These are phyloP conservation scores for Funneliformis caledonium DNA, from an alignment of 371 early-diverging fungal genomes.

Conservation along the genomic window DNA sequence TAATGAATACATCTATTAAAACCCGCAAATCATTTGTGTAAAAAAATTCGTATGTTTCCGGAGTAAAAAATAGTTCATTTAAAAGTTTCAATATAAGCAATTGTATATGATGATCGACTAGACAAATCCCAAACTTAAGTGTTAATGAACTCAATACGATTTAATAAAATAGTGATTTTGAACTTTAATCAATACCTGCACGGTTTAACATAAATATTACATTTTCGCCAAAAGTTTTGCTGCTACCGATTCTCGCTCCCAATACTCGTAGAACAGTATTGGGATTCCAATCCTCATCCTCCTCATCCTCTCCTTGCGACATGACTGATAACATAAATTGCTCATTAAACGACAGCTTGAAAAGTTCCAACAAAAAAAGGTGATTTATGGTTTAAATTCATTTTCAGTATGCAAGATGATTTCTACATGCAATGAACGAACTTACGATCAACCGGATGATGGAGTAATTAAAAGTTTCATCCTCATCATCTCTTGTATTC, in stretches of 20 bases:
- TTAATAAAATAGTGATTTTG: slow-evolving; percentile 10
- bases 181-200: slow-evolving; percentile 57
- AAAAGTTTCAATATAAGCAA: slow-evolving; percentile 75
- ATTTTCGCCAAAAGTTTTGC: slow-evolving; percentile 82
- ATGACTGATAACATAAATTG: slow-evolving; percentile 65
- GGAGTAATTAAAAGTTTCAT: slow-evolving; percentile 75
- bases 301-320: slow-evolving; percentile 44
- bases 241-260: slow-evolving; percentile 60
- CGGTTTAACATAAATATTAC: slow-evolving; percentile 87
- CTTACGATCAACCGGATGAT: slow-evolving; percentile 68
- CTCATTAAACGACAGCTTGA: slow-evolving; percentile 59
- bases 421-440: slow-evolving; percentile 42
- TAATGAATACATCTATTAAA: slow-evolving; percentile 79
- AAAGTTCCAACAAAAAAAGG: not conserved
- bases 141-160: not conserved
- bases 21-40: slow-evolving; percentile 90
- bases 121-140: not conserved
- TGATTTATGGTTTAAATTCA: not conserved
- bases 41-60: slow-evolving; percentile 68
- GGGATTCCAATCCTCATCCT: slow-evolving; percentile 32
- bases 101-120: slow-evolving; percentile 72
- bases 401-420: too few species aligned
- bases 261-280: slow-evolving; percentile 67
- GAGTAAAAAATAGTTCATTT: slow-evolving; percentile 64
- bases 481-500: slow-evolving; percentile 64